Evolutionary conservation across 768 basidiomycete species (phyloP).

Genomic region (Stropharia rugosoannulata): DNA sequence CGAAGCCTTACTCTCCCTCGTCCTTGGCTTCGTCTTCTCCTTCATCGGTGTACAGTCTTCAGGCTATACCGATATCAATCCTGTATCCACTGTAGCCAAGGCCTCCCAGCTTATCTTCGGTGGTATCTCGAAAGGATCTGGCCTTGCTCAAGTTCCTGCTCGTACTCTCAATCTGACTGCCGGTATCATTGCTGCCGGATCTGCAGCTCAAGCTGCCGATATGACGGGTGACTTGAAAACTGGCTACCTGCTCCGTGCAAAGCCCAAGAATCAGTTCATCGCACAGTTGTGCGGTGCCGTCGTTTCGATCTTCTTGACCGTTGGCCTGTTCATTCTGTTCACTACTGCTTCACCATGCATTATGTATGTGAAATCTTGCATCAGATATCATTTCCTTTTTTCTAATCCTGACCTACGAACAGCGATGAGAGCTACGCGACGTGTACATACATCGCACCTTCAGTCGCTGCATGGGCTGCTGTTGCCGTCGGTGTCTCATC

Average conservation of each 20-base stretch:
- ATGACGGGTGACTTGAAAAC: slow-evolving; percentile 72
- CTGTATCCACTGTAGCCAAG: slow-evolving; percentile 59
- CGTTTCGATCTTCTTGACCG: slow-evolving; percentile 59
- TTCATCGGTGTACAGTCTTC: slow-evolving; percentile 65
- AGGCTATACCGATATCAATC: slow-evolving; percentile 62
- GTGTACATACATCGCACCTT: slow-evolving; percentile 58
- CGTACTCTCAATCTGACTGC: slow-evolving; percentile 50
- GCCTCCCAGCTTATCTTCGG: slow-evolving; percentile 68
- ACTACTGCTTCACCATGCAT: slow-evolving; percentile 64
- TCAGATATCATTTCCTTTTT: neutral
- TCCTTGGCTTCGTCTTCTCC: slow-evolving; percentile 64
- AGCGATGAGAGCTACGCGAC: slow-evolving; percentile 13
- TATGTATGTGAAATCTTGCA: slow-evolving; percentile 29
- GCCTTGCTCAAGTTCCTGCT: slow-evolving; percentile 31
- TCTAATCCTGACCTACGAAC: slow-evolving; percentile 23
- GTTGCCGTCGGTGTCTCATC: slow-evolving; percentile 51
- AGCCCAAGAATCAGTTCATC: slow-evolving; percentile 62
- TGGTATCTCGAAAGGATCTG: slow-evolving; percentile 51
- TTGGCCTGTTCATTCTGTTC: slow-evolving; percentile 61
- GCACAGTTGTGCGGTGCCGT: slow-evolving; percentile 58
- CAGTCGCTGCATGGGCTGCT: slow-evolving; percentile 55
- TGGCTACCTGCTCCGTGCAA: slow-evolving; percentile 65
- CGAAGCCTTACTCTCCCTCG: slow-evolving; percentile 52
- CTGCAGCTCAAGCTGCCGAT: slow-evolving; percentile 57
- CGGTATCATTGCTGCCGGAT: slow-evolving; percentile 53